phyloP scores from a whole-genome alignment of 2,329 filamentous ascomycete genomes.

The Scedosporium minutisporum region DNA sequence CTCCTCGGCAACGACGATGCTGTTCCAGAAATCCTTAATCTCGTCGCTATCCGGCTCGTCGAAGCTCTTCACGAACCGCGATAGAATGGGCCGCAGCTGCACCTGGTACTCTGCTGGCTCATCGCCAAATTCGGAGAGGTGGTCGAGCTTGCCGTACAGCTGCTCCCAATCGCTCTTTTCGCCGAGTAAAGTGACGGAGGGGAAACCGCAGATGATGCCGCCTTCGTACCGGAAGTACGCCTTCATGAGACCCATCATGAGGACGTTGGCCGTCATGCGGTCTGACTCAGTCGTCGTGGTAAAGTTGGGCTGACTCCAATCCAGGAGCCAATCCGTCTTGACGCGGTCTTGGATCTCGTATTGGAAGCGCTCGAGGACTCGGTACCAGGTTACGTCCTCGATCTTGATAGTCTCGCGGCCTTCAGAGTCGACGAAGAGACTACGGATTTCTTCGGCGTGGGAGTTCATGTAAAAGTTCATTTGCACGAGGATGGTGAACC shows the following conservation, averaged over 20 bases:
- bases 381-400: constrained; percentile 5
- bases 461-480: constrained; percentile 39
- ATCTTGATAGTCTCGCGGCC: constrained; percentile 29
- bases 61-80: constrained; percentile 33
- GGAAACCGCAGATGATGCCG: constrained; percentile 31
- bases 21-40: constrained; percentile 31
- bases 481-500: constrained; percentile 44
- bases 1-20: constrained; percentile 25
- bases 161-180: constrained; percentile 27
- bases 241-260: constrained; percentile 35
- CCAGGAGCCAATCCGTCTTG: constrained; percentile 15
- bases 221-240: constrained; percentile 27
- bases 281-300: constrained; percentile 19
- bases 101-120: constrained; percentile 28
- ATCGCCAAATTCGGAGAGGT: constrained; percentile 30
- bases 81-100: constrained; percentile 33
- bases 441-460: constrained; percentile 34
- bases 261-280: constrained; percentile 14
- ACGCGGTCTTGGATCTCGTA: constrained; percentile 7
- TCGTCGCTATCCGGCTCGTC: constrained; percentile 24
- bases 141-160: constrained; percentile 28
- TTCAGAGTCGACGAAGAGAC: constrained; percentile 34
- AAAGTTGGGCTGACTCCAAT: constrained; percentile 34
- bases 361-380: constrained; percentile 6
- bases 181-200: constrained; percentile 30